Percentiles rank a stretch among this genome's conserved stretches.
Evolutionary conservation across 2,329 filamentous ascomycete species (phyloP).

Genomic region (Xylaria arbuscula): DNA sequence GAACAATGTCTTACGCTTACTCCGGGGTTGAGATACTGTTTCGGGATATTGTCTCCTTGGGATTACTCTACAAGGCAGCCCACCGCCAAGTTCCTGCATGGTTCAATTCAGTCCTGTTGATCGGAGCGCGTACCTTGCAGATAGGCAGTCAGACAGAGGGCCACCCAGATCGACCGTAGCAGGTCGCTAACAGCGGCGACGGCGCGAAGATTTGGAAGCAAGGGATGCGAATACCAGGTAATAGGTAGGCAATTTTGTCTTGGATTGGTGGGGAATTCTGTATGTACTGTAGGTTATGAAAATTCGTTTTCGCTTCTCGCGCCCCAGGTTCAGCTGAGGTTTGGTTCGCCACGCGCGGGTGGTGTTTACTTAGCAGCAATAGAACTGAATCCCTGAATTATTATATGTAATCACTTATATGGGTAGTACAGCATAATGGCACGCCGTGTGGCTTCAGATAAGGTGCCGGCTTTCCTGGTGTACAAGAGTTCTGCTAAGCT

Average conservation of each 20-base stretch:
- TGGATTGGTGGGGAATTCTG: constrained; percentile 12
- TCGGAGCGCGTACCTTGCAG: constrained; percentile 31
- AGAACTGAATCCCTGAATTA: constrained; percentile 27
- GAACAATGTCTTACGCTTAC: constrained; percentile 17
- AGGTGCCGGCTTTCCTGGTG: background rate
- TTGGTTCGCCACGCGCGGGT: constrained; percentile 35
- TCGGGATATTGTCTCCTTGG: constrained; percentile 19
- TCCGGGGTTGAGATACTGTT: constrained; percentile 32
- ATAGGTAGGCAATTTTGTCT: constrained; percentile 21
- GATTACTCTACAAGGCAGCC: constrained; percentile 6
- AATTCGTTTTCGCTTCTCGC: constrained; percentile 12
- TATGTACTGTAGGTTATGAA: background rate
- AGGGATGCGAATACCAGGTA: constrained; percentile 21
- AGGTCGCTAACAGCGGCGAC: background rate
- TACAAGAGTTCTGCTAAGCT: background rate
- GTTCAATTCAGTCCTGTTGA: constrained; percentile 17
- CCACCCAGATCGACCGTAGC: constrained; percentile 27
- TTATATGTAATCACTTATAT: constrained; percentile 13
- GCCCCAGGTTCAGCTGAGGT: constrained; percentile 30
- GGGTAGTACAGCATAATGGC: constrained; percentile 20
- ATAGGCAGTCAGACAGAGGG: constrained; percentile 13
- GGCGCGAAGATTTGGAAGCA: constrained; percentile 4
- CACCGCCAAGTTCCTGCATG: constrained; percentile 19
- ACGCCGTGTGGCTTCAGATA: constrained; percentile 11
- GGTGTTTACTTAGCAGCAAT: constrained; percentile 15